phyloP scores from a whole-genome alignment of 202 grass and related monocot genomes.

The Saccharum hybrid region DNA sequence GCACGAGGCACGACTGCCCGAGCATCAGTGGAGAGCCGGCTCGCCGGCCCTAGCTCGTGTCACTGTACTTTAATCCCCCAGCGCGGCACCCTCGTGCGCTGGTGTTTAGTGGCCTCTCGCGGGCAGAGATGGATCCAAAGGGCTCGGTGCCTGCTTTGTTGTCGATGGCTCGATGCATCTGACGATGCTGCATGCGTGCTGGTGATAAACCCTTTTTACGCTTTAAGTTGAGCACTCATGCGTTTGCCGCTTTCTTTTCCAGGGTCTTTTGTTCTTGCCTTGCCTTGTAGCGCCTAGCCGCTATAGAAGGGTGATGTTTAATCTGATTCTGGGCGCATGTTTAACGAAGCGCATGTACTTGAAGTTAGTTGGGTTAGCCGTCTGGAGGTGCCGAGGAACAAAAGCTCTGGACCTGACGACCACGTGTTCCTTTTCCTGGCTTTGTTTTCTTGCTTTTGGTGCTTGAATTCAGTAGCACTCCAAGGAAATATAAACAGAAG shows the following conservation, averaged over 20 bases:
- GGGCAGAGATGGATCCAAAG: background rate
- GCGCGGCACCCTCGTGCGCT: slow-evolving; percentile 14
- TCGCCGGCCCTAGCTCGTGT: slow-evolving; percentile 30
- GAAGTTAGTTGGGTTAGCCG: background rate
- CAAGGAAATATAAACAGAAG: background rate
- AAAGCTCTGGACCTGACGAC: background rate
- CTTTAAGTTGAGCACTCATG: slow-evolving; percentile 10
- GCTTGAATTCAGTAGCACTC: background rate
- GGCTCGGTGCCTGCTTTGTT: slow-evolving; percentile 17
- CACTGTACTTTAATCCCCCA: slow-evolving; percentile 28
- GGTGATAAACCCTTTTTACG: background rate
- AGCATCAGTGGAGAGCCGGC: background rate
- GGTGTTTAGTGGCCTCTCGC: slow-evolving; percentile 26
- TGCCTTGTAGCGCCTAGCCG: background rate
- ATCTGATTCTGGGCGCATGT: background rate
- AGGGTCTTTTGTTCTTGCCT: slow-evolving; percentile 2
- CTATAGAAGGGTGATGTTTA: background rate
- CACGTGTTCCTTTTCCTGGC: background rate
- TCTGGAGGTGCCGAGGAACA: background rate
- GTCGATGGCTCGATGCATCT: background rate
- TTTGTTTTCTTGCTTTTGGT: background rate
- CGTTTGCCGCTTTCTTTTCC: background rate
- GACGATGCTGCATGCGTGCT: background rate
- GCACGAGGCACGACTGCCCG: slow-evolving; percentile 36
- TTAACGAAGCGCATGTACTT: slow-evolving; percentile 21